Evolutionary conservation across 148 eudicot species (phyloP).

Genomic region (Diospyros lotus): DNA sequence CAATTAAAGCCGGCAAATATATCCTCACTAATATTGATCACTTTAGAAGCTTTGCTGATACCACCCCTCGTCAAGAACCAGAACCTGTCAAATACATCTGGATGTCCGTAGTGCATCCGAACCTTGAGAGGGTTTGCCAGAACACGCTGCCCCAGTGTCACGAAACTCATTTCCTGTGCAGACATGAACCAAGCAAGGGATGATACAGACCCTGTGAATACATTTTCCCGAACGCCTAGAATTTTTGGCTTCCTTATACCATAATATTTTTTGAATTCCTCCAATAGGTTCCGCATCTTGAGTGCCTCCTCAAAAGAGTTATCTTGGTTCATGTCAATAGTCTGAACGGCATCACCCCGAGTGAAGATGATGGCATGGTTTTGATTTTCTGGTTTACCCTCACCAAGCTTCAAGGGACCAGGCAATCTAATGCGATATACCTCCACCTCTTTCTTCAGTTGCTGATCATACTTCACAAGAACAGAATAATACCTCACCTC

Average conservation of each 20-base stretch:
- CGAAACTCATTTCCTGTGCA: constrained; percentile 89
- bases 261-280: constrained; percentile 60
- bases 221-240: constrained; percentile 84
- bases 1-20: constrained; percentile 94
- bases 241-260: constrained; percentile 86
- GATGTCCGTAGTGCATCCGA: constrained; percentile 98
- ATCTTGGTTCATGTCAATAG: constrained; percentile 98
- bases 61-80: constrained; percentile 93
- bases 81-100: constrained; percentile 89
- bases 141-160: constrained; percentile 92
- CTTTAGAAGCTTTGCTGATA: constrained; percentile 86
- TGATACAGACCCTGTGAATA: constrained; percentile 92
- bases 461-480: constrained; percentile 87
- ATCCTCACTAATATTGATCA: constrained; percentile 92
- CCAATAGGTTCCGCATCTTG: constrained; percentile 84
- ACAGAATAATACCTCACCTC: constrained; percentile 74
- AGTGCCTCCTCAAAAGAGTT: constrained; percentile 88
- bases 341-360: constrained; percentile 90
- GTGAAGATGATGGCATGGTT: constrained; percentile 94
- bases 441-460: constrained; percentile 64
- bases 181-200: constrained; percentile 99
- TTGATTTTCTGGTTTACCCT: constrained; percentile 96
- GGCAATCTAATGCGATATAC: constrained; percentile 80
- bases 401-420: constrained; percentile 86
- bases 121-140: constrained; percentile 90